Evolutionary conservation across 257 asterid species (phyloP).

Genomic region (Solanum dulcamara): DNA sequence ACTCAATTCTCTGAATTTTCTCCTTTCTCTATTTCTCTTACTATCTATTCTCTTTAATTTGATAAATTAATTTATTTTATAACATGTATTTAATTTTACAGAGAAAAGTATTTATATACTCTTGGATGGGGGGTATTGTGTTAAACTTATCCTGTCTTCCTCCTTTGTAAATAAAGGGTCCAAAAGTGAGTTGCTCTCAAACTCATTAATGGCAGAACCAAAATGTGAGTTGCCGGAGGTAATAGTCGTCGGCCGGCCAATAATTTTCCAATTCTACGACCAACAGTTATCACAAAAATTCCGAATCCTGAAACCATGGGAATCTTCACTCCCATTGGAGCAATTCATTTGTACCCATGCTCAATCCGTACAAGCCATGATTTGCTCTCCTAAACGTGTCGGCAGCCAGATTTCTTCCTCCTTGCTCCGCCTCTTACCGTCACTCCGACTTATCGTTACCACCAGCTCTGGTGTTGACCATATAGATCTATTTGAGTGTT

Average conservation of each 20-base stretch:
- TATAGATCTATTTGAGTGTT: constrained; percentile 54
- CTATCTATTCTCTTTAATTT: no score
- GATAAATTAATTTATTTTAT: no score
- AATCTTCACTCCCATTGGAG: constrained; percentile 36
- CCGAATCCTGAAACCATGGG: constrained; percentile 34
- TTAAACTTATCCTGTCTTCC: no score
- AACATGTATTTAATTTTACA: no score
- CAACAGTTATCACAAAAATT: constrained; percentile 21
- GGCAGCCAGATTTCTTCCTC: neutral
- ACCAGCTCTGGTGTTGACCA: constrained; percentile 58
- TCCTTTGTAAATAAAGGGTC: no score
- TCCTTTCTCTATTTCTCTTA: no score
- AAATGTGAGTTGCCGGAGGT: constrained; percentile 1
- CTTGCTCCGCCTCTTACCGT: constrained; percentile 35
- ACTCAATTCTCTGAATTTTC: no score
- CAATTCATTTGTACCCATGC: constrained; percentile 37
- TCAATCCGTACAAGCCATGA: constrained; percentile 26
- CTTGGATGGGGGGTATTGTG: no score
- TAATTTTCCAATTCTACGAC: constrained; percentile 7
- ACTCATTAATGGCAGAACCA: neutral
- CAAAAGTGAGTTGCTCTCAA: no score
- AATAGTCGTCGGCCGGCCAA: constrained; percentile 44
- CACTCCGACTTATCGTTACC: constrained; percentile 37
- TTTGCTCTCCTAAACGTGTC: constrained; percentile 5
- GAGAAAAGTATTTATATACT: no score